phyloP scores from a whole-genome alignment of 2,329 filamentous ascomycete genomes.

The Fusarium subglutinans region DNA sequence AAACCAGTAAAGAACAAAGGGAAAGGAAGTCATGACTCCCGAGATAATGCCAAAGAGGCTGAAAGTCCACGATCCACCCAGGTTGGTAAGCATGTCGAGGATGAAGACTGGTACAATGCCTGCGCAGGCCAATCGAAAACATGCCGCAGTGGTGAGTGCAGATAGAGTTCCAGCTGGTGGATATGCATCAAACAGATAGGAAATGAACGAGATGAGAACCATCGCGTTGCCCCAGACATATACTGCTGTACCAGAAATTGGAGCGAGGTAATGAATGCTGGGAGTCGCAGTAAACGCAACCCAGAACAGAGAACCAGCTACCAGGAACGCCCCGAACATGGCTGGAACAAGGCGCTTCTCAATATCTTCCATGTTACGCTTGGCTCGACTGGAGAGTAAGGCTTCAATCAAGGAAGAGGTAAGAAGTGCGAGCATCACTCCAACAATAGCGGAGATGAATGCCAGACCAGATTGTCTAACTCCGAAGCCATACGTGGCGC shows the following conservation, averaged over 20 bases:
- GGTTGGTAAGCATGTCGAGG: neutral
- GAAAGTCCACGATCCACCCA: neutral
- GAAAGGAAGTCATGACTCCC: neutral
- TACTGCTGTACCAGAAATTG: neutral
- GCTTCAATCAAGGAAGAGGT: neutral
- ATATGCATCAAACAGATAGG: neutral
- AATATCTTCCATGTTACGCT: neutral
- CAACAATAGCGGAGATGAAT: neutral
- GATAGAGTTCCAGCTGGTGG: neutral
- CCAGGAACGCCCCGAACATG: neutral
- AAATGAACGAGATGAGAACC: conserved; percentile 1
- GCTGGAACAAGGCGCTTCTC: neutral
- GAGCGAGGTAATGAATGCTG: neutral
- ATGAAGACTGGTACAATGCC: neutral
- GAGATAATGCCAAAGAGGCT: conserved; percentile 1
- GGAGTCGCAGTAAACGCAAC: neutral
- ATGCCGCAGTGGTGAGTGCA: neutral
- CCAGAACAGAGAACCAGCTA: neutral
- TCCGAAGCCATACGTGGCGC: neutral
- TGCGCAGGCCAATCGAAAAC: neutral
- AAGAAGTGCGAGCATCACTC: neutral
- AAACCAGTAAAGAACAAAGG: neutral
- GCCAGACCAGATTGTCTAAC: neutral
- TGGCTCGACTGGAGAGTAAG: neutral
- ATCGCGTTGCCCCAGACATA: conserved; percentile 1